A percentile compares a stretch with the other conserved stretches of the same genome.
Evolutionary conservation across 257 asterid genomes (phyloP).

Genomic region (Asclepias syriaca): DNA sequence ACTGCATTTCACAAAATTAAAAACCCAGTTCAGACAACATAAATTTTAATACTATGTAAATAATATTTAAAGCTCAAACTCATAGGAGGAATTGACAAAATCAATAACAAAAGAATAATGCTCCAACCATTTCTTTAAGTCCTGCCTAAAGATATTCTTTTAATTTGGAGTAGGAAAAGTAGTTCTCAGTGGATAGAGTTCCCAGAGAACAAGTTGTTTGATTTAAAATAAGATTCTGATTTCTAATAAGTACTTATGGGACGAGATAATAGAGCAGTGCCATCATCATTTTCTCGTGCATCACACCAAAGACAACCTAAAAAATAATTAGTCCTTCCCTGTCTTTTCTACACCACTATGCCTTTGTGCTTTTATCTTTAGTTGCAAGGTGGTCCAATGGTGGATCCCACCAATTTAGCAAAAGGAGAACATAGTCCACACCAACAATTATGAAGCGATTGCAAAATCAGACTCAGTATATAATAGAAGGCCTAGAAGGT

Average conservation of each 20-base stretch:
- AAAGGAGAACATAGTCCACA: background rate
- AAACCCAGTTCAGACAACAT: background rate
- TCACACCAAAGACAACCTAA: conserved; percentile 2
- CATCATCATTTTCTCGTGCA: background rate
- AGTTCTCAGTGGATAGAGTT: background rate
- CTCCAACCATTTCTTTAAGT: background rate
- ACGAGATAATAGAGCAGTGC: background rate
- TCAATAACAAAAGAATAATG: background rate
- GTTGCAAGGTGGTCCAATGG: conserved; percentile 3
- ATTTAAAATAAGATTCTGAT: background rate
- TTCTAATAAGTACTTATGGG: background rate
- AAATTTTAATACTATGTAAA: background rate
- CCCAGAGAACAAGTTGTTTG: background rate
- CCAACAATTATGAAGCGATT: background rate
- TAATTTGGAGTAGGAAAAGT: background rate
- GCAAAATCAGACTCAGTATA: background rate
- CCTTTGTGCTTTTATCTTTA: background rate
- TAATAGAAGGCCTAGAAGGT: background rate
- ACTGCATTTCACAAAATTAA: conserved; percentile 17
- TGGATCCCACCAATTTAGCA: conserved; percentile 1
- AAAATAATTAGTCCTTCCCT: background rate
- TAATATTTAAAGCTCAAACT: background rate
- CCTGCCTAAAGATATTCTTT: conserved; percentile 4
- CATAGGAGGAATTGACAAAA: background rate
- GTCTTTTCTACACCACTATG: background rate